Conservation (phyloP, 1,284 basidiomycete genomes). For the Wallemia mellicola region DNA sequence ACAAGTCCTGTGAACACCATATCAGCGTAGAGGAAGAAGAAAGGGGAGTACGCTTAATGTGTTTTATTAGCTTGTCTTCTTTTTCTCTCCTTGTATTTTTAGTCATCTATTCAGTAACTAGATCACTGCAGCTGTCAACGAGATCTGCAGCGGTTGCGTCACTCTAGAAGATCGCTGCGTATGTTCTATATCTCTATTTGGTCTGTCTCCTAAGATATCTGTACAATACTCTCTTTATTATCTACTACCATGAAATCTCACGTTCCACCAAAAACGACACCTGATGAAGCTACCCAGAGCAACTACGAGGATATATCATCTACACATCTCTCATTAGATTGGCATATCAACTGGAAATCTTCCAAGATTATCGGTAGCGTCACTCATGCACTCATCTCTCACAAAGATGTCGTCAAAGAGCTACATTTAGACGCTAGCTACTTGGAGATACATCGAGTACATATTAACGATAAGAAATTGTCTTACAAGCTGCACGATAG, state of each 20-base stretch:
- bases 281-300: conserved; percentile 43
- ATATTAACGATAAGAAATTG: conserved; percentile 23
- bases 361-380: conserved; percentile 41
- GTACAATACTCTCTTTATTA: neutral
- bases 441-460: conserved; percentile 30
- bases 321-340: conserved; percentile 41
- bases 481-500: conserved; percentile 22
- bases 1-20: neutral
- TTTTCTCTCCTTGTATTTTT: too few relatives aligned
- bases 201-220: too few relatives aligned
- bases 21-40: neutral
- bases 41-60: neutral
- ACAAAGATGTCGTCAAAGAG: conserved; percentile 28
- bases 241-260: neutral
- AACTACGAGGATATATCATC: conserved; percentile 43
- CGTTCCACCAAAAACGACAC: neutral
- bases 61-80: neutral
- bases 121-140: too few relatives aligned
- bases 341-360: conserved; percentile 46
- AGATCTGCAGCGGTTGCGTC: too few relatives aligned
- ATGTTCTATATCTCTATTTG: neutral
- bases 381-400: conserved; percentile 30
- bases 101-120: too few relatives aligned
- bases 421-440: conserved; percentile 53
- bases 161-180: too few relatives aligned